Percentiles rank a stretch among this genome's conserved stretches.
Conservation (phyloP, 345 rosid species). For the Gynandropsis gynandra region DNA sequence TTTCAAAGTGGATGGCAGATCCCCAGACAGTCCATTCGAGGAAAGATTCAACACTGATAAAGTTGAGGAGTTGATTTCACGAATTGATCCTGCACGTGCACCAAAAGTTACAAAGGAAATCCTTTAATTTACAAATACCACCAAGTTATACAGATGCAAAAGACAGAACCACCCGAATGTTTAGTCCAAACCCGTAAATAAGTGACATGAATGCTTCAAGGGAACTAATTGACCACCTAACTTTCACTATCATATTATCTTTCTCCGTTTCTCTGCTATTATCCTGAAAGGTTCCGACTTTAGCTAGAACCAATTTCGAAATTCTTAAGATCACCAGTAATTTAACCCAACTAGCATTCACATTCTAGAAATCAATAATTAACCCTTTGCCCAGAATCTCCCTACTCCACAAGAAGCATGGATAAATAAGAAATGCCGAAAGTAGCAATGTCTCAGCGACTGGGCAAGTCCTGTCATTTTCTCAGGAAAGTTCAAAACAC, state of each 20-base stretch:
- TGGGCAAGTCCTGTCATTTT: background rate
- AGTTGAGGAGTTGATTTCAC: conserved; percentile 49
- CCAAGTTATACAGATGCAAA: conserved; percentile 7
- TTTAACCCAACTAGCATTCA: too few relatives aligned
- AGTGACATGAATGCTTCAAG: conserved; percentile 18
- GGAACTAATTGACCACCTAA: background rate
- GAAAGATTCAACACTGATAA: conserved; percentile 69
- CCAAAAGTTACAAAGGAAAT: conserved; percentile 17
- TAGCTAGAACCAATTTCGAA: too few relatives aligned
- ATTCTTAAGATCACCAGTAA: too few relatives aligned
- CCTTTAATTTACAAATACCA: conserved; percentile 16
- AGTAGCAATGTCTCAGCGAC: conserved; percentile 8
- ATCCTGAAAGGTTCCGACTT: too few relatives aligned
- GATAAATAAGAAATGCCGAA: background rate
- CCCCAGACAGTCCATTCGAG: conserved; percentile 59
- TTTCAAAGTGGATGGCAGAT: conserved; percentile 44
- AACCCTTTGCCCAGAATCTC: too few relatives aligned
- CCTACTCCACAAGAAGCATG: too few relatives aligned
- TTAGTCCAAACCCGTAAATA: conserved; percentile 6
- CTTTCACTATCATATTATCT: too few relatives aligned
- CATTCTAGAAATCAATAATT: too few relatives aligned
- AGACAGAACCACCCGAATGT: conserved; percentile 8
- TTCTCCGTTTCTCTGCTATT: too few relatives aligned
- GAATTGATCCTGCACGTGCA: conserved; percentile 53
- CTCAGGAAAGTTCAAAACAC: background rate